Conservation (phyloP, 352 stramenopile genomes). For the Globisporangium spiculum region DNA sequence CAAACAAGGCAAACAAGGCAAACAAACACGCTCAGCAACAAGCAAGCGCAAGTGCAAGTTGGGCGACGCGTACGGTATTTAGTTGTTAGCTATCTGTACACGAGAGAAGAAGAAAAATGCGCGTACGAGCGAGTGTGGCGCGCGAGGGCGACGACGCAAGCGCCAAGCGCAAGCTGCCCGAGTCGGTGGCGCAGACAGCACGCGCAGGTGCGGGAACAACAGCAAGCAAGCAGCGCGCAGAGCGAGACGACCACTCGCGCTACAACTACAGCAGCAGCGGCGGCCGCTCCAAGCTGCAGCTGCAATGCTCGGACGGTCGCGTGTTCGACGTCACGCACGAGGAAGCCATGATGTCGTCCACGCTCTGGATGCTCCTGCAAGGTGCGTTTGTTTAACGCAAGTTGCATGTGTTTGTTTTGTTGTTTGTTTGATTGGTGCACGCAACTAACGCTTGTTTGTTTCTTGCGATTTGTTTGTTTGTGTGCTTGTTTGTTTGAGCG, state of each 20-base stretch:
- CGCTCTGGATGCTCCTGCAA: slow-evolving; percentile 77
- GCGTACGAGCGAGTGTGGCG: slow-evolving; percentile 8
- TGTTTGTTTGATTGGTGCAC: background rate
- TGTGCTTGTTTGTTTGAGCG: slow-evolving; percentile 1
- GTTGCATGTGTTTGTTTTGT: background rate
- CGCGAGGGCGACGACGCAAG: slow-evolving; percentile 12
- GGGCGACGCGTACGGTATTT: background rate
- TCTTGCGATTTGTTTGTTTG: background rate
- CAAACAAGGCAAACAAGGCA: background rate
- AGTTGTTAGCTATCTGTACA: background rate
- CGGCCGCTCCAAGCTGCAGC: slow-evolving; percentile 59
- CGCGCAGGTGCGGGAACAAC: background rate
- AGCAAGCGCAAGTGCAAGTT: slow-evolving; percentile 1
- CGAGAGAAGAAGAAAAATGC: slow-evolving; percentile 9
- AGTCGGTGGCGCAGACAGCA: background rate
- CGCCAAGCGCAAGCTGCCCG: slow-evolving; percentile 14
- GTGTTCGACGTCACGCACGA: slow-evolving; percentile 78
- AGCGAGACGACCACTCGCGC: slow-evolving; percentile 12
- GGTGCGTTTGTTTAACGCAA: slow-evolving; percentile 20
- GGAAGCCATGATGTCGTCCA: slow-evolving; percentile 86
- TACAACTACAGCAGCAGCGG: slow-evolving; percentile 14
- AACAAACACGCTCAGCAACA: background rate
- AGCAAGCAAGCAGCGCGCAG: background rate
- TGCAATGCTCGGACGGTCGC: slow-evolving; percentile 67
- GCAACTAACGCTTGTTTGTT: background rate